Percentiles rank a stretch among this genome's conserved stretches.
Conservation (phyloP, 805 yeast species). For the Wickerhamiella lipophila region DNA sequence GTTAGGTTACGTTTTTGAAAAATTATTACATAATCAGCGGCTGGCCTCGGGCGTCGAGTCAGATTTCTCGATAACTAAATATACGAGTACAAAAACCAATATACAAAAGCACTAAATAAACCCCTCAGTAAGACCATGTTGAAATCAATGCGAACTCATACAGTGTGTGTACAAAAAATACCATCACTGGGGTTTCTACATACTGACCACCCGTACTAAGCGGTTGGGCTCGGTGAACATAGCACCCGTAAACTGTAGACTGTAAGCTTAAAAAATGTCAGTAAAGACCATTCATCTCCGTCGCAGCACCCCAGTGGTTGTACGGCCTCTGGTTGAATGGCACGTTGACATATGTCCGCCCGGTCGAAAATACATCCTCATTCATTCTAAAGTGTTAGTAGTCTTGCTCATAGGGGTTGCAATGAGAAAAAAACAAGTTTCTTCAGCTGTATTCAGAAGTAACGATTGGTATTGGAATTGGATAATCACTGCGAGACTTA, state of each 20-base stretch:
- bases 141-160: constrained; percentile 19
- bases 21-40: not conserved
- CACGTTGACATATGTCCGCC: constrained; percentile 27
- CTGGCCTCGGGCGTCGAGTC: too few relatives aligned
- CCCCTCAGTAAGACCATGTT: constrained; percentile 11
- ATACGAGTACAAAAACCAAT: too few relatives aligned
- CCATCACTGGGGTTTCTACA: constrained; percentile 24
- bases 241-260: not conserved
- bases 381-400: constrained; percentile 24
- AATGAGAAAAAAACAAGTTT: constrained; percentile 5
- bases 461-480: constrained; percentile 25
- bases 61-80: too few relatives aligned
- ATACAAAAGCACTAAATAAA: too few relatives aligned
- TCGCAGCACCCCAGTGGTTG: constrained; percentile 20
- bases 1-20: constrained; percentile 5
- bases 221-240: too few relatives aligned
- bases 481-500: constrained; percentile 25
- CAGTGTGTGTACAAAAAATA: constrained; percentile 29
- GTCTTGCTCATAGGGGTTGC: constrained; percentile 15
- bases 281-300: constrained; percentile 22
- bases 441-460: constrained; percentile 27
- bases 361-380: constrained; percentile 30
- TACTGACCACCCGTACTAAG: too few relatives aligned
- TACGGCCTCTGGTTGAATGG: constrained; percentile 22
- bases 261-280: constrained; percentile 17